phyloP scores from a whole-genome alignment of 1,139 yeast species.

The Nadsonia commutata region DNA sequence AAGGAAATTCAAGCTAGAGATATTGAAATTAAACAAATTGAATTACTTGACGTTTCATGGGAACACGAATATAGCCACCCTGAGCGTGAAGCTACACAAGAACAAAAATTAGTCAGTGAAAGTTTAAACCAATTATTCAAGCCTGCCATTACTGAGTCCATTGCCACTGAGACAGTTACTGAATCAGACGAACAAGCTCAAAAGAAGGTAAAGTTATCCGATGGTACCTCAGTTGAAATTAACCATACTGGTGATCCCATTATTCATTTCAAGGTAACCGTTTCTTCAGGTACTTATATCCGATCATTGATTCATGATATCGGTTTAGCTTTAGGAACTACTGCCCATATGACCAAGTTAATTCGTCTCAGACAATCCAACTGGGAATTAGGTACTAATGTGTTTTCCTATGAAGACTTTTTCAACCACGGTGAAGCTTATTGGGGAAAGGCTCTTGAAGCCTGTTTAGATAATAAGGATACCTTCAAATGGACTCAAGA shows the following conservation, averaged over 20 bases:
- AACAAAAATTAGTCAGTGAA: slow-evolving; percentile 22
- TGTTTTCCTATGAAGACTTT: not conserved
- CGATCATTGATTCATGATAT: slow-evolving; percentile 80
- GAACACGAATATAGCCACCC: slow-evolving; percentile 41
- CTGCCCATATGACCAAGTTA: slow-evolving; percentile 82
- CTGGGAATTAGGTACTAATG: slow-evolving; percentile 7
- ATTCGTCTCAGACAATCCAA: slow-evolving; percentile 47
- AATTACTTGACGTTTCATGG: slow-evolving; percentile 33
- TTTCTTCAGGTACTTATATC: slow-evolving; percentile 91
- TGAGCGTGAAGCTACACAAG: slow-evolving; percentile 17
- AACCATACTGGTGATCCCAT: slow-evolving; percentile 31
- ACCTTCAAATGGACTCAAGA: not conserved
- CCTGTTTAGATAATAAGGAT: not conserved
- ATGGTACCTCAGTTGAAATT: not conserved
- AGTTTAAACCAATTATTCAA: slow-evolving; percentile 21
- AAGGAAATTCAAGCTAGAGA: slow-evolving; percentile 62
- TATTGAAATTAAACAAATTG: slow-evolving; percentile 44
- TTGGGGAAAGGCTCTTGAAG: not conserved
- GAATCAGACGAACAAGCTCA: slow-evolving; percentile 2
- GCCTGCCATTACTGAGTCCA: slow-evolving; percentile 8
- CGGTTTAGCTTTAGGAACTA: slow-evolving; percentile 66
- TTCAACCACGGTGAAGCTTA: not conserved
- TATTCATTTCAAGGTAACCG: slow-evolving; percentile 59
- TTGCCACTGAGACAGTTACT: slow-evolving; percentile 4
- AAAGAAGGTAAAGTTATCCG: slow-evolving; percentile 2